Evolutionary conservation across 176 grass and related monocot species (phyloP), one percentile per base, ranked within the genome.

Genomic region (Musa schizocarpa): DNA sequence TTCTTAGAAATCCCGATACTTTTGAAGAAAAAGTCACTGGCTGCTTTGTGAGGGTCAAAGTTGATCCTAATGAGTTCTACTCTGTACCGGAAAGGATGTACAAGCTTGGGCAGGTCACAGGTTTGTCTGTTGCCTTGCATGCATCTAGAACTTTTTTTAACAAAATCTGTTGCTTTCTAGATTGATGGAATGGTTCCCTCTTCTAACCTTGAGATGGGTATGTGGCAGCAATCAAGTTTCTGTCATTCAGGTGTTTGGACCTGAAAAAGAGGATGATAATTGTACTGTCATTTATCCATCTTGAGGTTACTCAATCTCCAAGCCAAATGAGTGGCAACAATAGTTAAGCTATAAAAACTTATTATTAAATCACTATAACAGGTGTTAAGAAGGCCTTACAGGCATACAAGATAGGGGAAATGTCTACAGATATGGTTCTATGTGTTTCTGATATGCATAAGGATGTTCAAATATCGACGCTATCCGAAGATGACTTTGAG

Each of bases 21-120:
- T 98, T 98, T 82, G 80, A 93, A 76, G 53, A 72, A 53, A 98
- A 98, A 87, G 69, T 93, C 55, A 55, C 73, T 68, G 94, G 94
- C 3, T 93, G 90, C 73, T 91, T 93, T 53, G 88, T 98, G 63
- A 89, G 90, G 79, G 68, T 93, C 27, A 98, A 74, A 71, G 69
- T 69, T 80, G 54, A 78, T 51, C 8, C 1, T 4, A 80, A 65
- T 53, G 56, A 56, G 52, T 78, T 76, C 48, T 81, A 78, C 74
- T 68, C 11, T 17, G 76, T 65, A 25, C 64, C 71, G 52, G 71
- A 51, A 83, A 89, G 82, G n/a, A 2, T 75, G 26, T 98, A 86
- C 82, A 76, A 86, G 69, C 73, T 98, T 77, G 94, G 90, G 11
- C 54, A 82, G 73, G 86, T 98, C 61, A 89, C 73, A 76, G 88